These are phyloP conservation scores for Alternaria gansuensis DNA, from an alignment of 2,329 filamentous ascomycete genomes.

Conservation along the genomic window DNA sequence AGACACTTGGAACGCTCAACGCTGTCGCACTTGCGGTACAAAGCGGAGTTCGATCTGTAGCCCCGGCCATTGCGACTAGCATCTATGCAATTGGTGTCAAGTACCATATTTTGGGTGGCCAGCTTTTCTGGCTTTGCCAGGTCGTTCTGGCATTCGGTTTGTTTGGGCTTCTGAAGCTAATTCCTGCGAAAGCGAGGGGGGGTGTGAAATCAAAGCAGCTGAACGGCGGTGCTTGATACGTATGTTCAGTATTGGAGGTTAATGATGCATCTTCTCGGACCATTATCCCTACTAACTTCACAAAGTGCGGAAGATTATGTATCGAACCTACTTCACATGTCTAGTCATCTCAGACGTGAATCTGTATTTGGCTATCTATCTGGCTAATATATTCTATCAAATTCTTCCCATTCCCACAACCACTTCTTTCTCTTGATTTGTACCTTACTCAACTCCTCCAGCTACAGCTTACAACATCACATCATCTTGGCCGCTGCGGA, in stretches of 20 bases:
- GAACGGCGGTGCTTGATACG: not conserved
- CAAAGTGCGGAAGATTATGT: not conserved
- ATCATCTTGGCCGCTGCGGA: not conserved
- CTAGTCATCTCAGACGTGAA: not conserved
- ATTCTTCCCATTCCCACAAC: not conserved
- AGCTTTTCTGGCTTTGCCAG: conserved; percentile 71
- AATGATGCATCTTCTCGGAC: too few species aligned
- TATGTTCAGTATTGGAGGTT: not conserved
- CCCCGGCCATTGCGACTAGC: conserved; percentile 71
- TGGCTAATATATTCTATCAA: not conserved
- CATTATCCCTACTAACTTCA: too few species aligned
- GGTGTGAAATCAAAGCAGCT: conserved; percentile 4
- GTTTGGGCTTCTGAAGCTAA: conserved; percentile 23
- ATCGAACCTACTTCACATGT: not conserved
- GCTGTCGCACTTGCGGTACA: conserved; percentile 70
- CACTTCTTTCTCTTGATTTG: not conserved
- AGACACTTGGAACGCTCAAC: conserved; percentile 75
- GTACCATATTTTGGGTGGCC: conserved; percentile 68
- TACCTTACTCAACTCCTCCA: not conserved
- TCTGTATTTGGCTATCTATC: not conserved
- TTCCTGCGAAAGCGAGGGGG: conserved; percentile 42
- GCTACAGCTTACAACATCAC: not conserved
- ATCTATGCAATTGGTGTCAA: conserved; percentile 74
- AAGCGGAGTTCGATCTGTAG: conserved; percentile 70
- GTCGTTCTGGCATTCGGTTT: conserved; percentile 43